Evolutionary conservation across 148 eudicot genomes (phyloP).

Genomic region (Arbutus unedo): DNA sequence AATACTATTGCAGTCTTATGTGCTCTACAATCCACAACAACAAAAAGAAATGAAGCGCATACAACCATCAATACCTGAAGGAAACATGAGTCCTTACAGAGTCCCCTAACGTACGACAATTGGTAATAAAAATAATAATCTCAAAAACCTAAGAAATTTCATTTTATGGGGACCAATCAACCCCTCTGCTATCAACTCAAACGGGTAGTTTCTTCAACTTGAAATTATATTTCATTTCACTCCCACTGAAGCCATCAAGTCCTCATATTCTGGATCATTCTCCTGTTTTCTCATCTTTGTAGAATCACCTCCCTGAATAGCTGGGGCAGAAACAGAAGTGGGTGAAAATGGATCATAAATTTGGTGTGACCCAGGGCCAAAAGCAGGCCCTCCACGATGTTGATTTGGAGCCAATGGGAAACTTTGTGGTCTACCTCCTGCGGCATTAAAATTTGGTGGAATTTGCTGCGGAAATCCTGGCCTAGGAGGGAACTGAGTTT

Average conservation of each 20-base stretch:
- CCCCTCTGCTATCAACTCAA: background rate
- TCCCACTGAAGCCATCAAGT: conserved; percentile 94
- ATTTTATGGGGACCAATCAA: background rate
- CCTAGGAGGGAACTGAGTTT: conserved; percentile 41
- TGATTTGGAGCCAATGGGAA: conserved; percentile 26
- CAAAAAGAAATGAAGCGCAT: background rate
- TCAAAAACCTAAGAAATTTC: background rate
- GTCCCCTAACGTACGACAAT: background rate
- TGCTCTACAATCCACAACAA: background rate
- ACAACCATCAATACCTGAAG: background rate
- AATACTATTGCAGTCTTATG: background rate
- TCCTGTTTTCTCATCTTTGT: conserved; percentile 48
- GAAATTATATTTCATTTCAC: conserved; percentile 48
- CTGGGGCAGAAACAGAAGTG: conserved; percentile 39
- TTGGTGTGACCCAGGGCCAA: conserved; percentile 46
- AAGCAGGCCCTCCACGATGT: conserved; percentile 27
- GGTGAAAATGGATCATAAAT: conserved; percentile 89
- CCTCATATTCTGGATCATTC: conserved; percentile 85
- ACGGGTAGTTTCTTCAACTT: background rate
- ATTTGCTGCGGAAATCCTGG: conserved; percentile 36
- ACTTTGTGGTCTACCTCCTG: conserved; percentile 25
- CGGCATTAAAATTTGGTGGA: conserved; percentile 42
- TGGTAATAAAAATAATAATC: background rate
- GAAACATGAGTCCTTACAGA: background rate
- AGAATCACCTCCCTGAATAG: conserved; percentile 41